Evolutionary conservation across 139 green algal genomes (phyloP).

Genomic region (Eudorina sp.): DNA sequence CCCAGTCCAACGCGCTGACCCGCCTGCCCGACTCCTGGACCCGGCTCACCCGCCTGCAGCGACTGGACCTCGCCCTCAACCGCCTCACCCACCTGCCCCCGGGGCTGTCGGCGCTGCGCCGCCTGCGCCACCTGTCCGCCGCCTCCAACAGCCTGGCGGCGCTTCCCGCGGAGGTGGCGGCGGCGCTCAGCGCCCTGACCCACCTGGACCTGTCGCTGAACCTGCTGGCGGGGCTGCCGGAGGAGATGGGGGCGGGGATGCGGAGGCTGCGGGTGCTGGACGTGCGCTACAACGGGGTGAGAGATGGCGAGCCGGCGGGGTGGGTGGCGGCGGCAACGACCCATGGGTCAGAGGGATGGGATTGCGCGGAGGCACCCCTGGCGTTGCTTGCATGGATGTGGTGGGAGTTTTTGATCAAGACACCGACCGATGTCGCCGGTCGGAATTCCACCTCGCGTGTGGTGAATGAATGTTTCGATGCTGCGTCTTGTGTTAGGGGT

Average conservation of each 20-base stretch:
- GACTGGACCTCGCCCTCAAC: slow-evolving; percentile 17
- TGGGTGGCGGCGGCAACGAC: too few species aligned
- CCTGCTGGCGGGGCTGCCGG: not conserved
- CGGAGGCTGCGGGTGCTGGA: not conserved
- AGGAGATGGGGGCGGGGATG: not conserved
- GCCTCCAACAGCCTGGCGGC: not conserved
- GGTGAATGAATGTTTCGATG: too few species aligned
- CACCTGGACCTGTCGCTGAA: not conserved
- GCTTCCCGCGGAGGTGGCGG: not conserved
- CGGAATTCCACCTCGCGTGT: too few species aligned
- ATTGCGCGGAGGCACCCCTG: too few species aligned
- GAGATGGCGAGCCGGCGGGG: too few species aligned
- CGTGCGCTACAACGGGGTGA: slow-evolving; percentile 15
- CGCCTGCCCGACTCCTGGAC: not conserved
- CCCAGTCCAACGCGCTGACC: slow-evolving; percentile 12
- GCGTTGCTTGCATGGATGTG: too few species aligned
- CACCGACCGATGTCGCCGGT: too few species aligned
- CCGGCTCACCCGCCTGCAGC: not conserved
- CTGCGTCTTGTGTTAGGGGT: too few species aligned
- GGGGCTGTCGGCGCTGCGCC: slow-evolving; percentile 2
- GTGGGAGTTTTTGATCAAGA: too few species aligned
- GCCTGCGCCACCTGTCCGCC: not conserved
- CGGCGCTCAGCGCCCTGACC: not conserved
- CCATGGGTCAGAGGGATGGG: too few species aligned
- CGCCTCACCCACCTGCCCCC: not conserved